These are phyloP conservation scores for Fusarium burgessii DNA, from an alignment of 2,329 filamentous ascomycete genomes.

Conservation along the genomic window DNA sequence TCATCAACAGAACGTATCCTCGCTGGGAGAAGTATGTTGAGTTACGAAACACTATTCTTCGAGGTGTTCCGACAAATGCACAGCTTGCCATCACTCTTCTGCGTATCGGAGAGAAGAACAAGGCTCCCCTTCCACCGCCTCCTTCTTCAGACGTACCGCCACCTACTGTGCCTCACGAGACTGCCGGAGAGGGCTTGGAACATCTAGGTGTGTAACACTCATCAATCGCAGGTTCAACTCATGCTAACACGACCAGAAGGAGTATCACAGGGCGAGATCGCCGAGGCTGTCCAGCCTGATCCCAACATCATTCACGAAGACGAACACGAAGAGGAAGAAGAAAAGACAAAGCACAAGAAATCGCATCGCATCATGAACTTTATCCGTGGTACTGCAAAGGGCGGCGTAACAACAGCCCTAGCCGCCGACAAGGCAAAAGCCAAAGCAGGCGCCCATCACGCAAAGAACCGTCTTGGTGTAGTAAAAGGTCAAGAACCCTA, in stretches of 20 bases:
- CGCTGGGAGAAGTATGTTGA: conserved; percentile 82
- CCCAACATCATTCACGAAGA: conserved; percentile 54
- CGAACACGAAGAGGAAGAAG: conserved; percentile 58
- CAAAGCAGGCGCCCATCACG: conserved; percentile 66
- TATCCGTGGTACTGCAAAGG: conserved; percentile 77
- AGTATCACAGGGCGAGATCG: conserved; percentile 74
- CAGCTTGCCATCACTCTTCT: conserved; percentile 85
- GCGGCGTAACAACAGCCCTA: conserved; percentile 77
- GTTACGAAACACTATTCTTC: conserved; percentile 79
- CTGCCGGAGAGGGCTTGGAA: conserved; percentile 55
- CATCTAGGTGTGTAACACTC: conserved; percentile 49
- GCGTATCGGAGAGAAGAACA: conserved; percentile 84
- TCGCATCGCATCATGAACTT: conserved; percentile 66
- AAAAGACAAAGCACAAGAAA: conserved; percentile 60
- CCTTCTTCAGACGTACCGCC: conserved; percentile 54
- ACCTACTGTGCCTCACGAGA: conserved; percentile 56
- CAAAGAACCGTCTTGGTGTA: conserved; percentile 78
- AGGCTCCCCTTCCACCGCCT: conserved; percentile 77
- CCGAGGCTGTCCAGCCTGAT: conserved; percentile 66
- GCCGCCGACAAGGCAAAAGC: conserved; percentile 79
- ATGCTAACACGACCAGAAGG: conserved; percentile 48
- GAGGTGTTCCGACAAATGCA: conserved; percentile 86
- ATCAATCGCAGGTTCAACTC: background rate
- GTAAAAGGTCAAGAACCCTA: conserved; percentile 60
- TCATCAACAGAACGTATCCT: conserved; percentile 72